A percentile compares a stretch with the other conserved stretches of the same genome.
phyloP scores from a whole-genome alignment of 306 rosid species.

The Macrotyloma uniflorum region DNA sequence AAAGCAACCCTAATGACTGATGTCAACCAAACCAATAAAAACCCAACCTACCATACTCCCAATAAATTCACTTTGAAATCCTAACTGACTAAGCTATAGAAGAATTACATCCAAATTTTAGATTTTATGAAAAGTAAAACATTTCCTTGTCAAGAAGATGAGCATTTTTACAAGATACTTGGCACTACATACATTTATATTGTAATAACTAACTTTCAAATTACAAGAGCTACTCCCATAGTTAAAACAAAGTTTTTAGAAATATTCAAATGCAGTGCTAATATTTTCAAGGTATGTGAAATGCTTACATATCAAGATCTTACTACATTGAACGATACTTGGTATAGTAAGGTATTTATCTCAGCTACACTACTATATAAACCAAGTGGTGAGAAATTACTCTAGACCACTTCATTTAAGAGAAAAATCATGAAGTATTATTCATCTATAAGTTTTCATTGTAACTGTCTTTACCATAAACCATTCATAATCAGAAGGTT shows the following conservation, averaged over 20 bases:
- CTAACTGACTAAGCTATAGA: conserved; percentile 14
- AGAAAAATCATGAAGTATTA: background rate
- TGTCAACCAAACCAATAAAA: background rate
- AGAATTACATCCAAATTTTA: conserved; percentile 8
- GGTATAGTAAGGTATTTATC: conserved; percentile 14
- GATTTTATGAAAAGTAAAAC: background rate
- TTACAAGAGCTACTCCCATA: conserved; percentile 3
- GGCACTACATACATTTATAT: background rate
- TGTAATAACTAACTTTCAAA: conserved; percentile 6
- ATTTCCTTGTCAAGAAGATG: background rate
- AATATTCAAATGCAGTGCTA: conserved; percentile 27
- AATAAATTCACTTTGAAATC: background rate
- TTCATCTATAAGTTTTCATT: background rate
- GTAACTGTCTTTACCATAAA: conserved; percentile 11
- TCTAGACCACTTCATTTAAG: conserved; percentile 13
- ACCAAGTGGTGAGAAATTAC: conserved; percentile 8
- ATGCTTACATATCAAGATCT: conserved; percentile 9
- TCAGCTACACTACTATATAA: conserved; percentile 18
- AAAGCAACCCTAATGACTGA: background rate
- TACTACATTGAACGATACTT: conserved; percentile 7
- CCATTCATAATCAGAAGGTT: conserved; percentile 16
- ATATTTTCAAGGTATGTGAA: conserved; percentile 30
- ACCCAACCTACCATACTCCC: conserved; percentile 35
- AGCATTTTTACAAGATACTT: background rate
- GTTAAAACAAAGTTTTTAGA: background rate